Evolutionary conservation across 306 rosid species (phyloP).

Genomic region (Herpetospermum pedunculosum): DNA sequence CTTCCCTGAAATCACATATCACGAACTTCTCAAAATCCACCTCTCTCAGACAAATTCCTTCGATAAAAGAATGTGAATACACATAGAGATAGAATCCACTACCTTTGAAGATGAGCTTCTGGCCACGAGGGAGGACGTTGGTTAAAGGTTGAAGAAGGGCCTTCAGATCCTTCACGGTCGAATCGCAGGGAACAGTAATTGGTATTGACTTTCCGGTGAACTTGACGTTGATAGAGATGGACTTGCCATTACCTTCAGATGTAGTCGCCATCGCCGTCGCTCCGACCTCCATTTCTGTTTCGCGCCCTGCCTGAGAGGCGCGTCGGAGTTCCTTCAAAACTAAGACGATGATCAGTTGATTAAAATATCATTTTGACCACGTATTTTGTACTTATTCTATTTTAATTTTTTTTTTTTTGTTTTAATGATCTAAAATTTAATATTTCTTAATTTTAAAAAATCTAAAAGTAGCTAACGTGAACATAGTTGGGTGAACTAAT

Average conservation of each 20-base stretch:
- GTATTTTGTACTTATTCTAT: too few species aligned
- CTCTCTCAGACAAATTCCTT: not conserved
- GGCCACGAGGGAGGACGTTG: conserved; percentile 86
- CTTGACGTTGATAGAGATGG: conserved; percentile 46
- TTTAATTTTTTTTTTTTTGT: too few species aligned
- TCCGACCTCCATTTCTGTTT: conserved; percentile 28
- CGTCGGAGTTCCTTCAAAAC: not conserved
- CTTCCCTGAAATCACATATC: conserved; percentile 42
- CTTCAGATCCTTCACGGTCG: conserved; percentile 63
- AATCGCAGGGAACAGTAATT: conserved; percentile 39
- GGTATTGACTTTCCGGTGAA: conserved; percentile 50
- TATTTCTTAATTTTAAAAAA: too few species aligned
- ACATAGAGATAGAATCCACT: conserved; percentile 1
- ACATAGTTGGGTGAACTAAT: too few species aligned
- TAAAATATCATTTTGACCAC: too few species aligned
- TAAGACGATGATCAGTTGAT: not conserved
- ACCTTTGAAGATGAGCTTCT: conserved; percentile 91
- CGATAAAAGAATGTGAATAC: not conserved
- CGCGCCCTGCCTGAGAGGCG: not conserved
- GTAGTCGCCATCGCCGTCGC: conserved; percentile 2
- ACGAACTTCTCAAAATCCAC: conserved; percentile 11
- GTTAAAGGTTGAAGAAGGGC: conserved; percentile 69
- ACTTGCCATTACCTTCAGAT: conserved; percentile 3
- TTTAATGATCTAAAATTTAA: too few species aligned
- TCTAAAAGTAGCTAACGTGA: too few species aligned